Evolutionary conservation across 2,329 filamentous ascomycete genomes (phyloP), one percentile per base, ranked within the genome.

Genomic region (Leptodontidium sp.): DNA sequence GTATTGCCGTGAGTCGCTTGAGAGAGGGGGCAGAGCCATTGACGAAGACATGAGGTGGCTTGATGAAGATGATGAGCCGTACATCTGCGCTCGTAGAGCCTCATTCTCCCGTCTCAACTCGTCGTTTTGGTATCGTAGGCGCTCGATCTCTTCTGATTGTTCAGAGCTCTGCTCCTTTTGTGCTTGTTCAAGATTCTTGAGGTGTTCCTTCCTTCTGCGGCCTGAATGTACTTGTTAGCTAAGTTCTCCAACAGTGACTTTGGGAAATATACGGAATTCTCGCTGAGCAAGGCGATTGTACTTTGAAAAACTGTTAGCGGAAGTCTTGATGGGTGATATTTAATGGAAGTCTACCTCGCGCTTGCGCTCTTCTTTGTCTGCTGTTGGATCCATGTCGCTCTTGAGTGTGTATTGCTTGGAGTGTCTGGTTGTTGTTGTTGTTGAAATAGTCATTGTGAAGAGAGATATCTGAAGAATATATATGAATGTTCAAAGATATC

Each of bases 241-340:
- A 64, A 47, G 35, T 67, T 49, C 29, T 21, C 35, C 24, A 24
- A 55, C 17, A 17, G 64, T 65, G 52, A 55, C 32, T 55, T 43
- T 29, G 26, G 55, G 53, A 38, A 62, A 49, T 80, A 72, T 80
- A 82, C 81, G 80, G 71, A 83, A 83, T 71, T 82, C 80, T 72
- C 81, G 74, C 67, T 83, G 81, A 58, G 81, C 81, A 71, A 82
- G 79, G 59, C 81, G 78, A 69, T 83, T 83, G 72, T 79, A 79
- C 78, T 79, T 29, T 29, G 17, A 11, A 50, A 21, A 65, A 11
- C 17, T n/a, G 9, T 63, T 24, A 64, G 65, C 29, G 63, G 58
- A 59, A 50, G 43, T 53, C n/a, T 61, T 63, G 47, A 26, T 43
- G 49, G 43, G 21, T 43, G 32, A 7, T 14, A 21, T 21, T 32